Conservation (phyloP, 441 rosid species). For the Gossypium trilobum region DNA sequence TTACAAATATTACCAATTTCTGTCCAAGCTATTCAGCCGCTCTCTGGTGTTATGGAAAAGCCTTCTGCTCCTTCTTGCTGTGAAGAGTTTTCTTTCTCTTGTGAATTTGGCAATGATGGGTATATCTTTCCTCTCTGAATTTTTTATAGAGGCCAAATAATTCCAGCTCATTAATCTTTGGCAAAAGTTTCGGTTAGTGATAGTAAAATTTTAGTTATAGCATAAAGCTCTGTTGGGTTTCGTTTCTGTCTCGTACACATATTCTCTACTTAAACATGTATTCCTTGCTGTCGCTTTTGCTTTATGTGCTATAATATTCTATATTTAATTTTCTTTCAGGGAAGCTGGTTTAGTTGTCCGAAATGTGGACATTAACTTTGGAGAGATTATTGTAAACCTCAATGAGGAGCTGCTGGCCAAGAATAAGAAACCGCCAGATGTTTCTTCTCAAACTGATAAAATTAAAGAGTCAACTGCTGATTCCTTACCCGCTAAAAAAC, state of each 20-base stretch:
- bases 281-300: conserved; percentile 12
- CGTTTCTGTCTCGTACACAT: background rate
- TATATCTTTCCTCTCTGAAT: conserved; percentile 22
- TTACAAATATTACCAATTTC: conserved; percentile 62
- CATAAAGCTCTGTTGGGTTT: background rate
- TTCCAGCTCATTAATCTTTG: conserved; percentile 7
- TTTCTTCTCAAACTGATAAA: conserved; percentile 28
- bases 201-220: background rate
- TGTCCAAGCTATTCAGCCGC: conserved; percentile 38
- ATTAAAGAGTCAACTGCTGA: conserved; percentile 25
- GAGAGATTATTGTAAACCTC: conserved; percentile 59
- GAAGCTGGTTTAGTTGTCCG: conserved; percentile 63
- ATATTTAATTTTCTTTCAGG: conserved; percentile 37
- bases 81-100: conserved; percentile 65
- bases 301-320: conserved; percentile 15
- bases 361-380: conserved; percentile 56
- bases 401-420: conserved; percentile 68
- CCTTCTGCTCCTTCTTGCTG: conserved; percentile 65
- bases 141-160: conserved; percentile 12
- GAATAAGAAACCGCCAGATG: conserved; percentile 42
- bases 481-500: conserved; percentile 33
- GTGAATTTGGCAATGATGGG: conserved; percentile 89
- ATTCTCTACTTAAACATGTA: conserved; percentile 13
- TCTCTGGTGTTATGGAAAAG: conserved; percentile 42
- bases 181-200: background rate